Evolutionary conservation across 768 basidiomycete species (phyloP).

Genomic region (Trametes meyenii): DNA sequence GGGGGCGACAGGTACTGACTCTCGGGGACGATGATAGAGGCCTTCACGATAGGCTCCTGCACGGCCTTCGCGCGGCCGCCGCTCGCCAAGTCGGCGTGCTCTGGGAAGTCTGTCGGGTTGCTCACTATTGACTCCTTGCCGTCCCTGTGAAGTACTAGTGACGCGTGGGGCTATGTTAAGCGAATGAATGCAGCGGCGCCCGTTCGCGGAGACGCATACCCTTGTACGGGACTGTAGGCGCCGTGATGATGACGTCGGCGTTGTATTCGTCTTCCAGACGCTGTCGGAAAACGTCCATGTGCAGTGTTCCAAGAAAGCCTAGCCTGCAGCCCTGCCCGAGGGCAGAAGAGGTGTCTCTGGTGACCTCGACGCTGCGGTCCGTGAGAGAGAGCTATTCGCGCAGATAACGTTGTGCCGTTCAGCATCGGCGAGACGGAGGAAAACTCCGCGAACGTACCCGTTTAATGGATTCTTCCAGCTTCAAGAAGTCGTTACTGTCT

Average conservation of each 20-base stretch:
- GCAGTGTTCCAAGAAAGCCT: constrained; percentile 93
- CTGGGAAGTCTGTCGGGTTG: constrained; percentile 96
- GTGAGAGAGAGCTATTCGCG: constrained; percentile 70
- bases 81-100: constrained; percentile 57
- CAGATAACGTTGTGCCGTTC: not conserved
- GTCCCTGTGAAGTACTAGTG: constrained; percentile 72
- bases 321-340: constrained; percentile 94
- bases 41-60: constrained; percentile 91
- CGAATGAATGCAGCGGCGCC: not conserved
- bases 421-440: constrained; percentile 7
- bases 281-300: constrained; percentile 97
- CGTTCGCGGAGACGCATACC: constrained; percentile 42
- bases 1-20: constrained; percentile 45
- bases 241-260: constrained; percentile 92
- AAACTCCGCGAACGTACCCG: constrained; percentile 52
- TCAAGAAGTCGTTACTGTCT: constrained; percentile 87
- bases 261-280: constrained; percentile 96
- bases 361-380: constrained; percentile 87
- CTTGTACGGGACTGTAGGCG: constrained; percentile 95
- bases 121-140: constrained; percentile 62
- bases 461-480: constrained; percentile 95
- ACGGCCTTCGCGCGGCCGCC: constrained; percentile 67
- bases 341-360: constrained; percentile 91
- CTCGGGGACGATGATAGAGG: constrained; percentile 93
- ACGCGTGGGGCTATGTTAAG: constrained; percentile 1